These are phyloP conservation scores for Parmelia sp. DNA, from an alignment of 495 filamentous ascomycete genomes.

Conservation along the genomic window DNA sequence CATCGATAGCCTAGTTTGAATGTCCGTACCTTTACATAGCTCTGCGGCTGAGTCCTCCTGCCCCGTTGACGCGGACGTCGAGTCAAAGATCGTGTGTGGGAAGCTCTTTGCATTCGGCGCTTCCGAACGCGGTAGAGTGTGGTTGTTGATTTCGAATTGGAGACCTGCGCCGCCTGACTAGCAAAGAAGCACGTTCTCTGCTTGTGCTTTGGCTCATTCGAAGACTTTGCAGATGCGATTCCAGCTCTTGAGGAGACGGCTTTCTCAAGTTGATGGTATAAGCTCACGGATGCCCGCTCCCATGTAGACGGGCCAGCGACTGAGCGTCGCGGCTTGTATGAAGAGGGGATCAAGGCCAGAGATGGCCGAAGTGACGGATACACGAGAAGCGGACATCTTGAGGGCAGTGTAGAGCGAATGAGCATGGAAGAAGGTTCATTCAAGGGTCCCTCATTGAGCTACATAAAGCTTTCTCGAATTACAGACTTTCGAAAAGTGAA, in stretches of 20 bases:
- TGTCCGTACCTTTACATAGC: background rate
- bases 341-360: background rate
- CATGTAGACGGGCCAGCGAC: background rate
- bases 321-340: background rate
- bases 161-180: background rate
- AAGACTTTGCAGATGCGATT: background rate
- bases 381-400: background rate
- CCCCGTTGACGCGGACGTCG: background rate
- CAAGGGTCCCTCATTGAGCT: background rate
- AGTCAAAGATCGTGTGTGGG: background rate
- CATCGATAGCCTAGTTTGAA: background rate
- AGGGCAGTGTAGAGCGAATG: background rate
- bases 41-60: background rate
- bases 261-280: background rate
- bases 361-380: background rate
- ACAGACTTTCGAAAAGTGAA: background rate
- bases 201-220: background rate
- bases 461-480: background rate
- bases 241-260: background rate
- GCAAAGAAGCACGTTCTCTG: no score
- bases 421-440: conserved; percentile 4
- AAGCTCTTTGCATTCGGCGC: background rate
- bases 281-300: background rate
- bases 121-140: background rate
- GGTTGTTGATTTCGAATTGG: background rate